Conservation (phyloP, 176 grass and related monocot genomes). For the Chrysopogon serrulatus region DNA sequence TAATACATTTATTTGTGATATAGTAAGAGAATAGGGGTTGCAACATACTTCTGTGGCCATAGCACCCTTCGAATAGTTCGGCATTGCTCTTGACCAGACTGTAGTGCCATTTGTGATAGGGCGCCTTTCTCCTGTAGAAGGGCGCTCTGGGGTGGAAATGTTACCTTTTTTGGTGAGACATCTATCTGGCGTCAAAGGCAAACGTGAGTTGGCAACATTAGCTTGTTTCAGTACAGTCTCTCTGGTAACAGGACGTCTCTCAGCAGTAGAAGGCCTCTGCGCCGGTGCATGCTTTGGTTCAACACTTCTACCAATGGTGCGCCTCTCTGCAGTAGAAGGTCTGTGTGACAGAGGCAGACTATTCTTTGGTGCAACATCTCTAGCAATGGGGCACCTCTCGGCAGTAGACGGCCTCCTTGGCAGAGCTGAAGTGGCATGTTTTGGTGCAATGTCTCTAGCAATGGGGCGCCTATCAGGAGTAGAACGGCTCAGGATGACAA, state of each 20-base stretch:
- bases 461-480: conserved; percentile 39
- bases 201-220: not conserved
- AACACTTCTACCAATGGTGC: not conserved
- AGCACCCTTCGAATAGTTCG: conserved; percentile 8
- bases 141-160: conserved; percentile 13
- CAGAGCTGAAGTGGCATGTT: not conserved
- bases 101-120: conserved; percentile 17
- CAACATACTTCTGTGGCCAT: conserved; percentile 30
- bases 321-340: conserved; percentile 16
- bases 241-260: conserved; percentile 32
- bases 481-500: conserved; percentile 8
- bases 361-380: not conserved
- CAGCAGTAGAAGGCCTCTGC: conserved; percentile 34
- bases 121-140: conserved; percentile 32
- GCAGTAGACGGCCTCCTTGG: not conserved
- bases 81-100: conserved; percentile 17
- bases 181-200: conserved; percentile 25
- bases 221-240: conserved; percentile 23
- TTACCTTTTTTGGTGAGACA: conserved; percentile 17
- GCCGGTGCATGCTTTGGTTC: conserved; percentile 9
- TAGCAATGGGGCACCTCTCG: not conserved
- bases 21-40: not conserved
- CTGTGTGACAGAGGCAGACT: not conserved
- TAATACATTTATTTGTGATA: conserved; percentile 11
- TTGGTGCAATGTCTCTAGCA: not conserved